Evolutionary conservation across 2,329 filamentous ascomycete species (phyloP), one percentile per base, ranked within the genome.

Genomic region (Fusarium sororula): DNA sequence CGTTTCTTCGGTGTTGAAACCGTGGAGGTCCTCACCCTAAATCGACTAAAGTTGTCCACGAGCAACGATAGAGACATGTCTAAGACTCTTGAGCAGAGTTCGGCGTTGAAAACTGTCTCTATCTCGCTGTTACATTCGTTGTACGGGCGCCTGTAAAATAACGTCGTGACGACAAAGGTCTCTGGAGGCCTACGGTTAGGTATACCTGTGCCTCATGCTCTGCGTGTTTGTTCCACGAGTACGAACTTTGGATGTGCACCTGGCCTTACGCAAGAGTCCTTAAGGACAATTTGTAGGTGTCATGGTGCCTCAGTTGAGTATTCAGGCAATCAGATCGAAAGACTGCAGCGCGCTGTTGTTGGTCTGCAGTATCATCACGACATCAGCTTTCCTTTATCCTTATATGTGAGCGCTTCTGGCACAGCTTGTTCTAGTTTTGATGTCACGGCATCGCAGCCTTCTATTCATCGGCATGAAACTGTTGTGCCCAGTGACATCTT

Each of bases 191-290:
- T 74, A 60, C 51, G 38, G 44, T 42, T 59, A 53, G 47, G 62
- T 68, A 67, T 72, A 68, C 68, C 44, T 64, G 37, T 71, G 59
- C 66, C 68, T 54, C 60, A 48, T 62, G 54, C 39, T 58, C 60
- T 75, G 53, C 47, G 53, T 53, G 17, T 42, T 30, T 63, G 75
- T 77, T 74, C 38, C 65, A 75, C 75, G 41, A 53, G 74, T 69
- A 65, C 63, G 63, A 64, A 63, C 61, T 66, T 54, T 75, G 62
- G 45, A 56, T 67, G 53, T 38, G 59, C 50, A 62, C 54, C 54
- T 65, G 39, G 68, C 38, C 64, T 57, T 50, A 30, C 26, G 63
- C 39, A 50, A 35, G 47, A 57, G 50, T 44, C 22, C 37, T 54
- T 47, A 53, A 60, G 65, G 48, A 42, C 48, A 53, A 57, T 59